Evolutionary conservation across 192 early-diverging fungal genomes (phyloP).

Genomic region (Coemansia sp.): DNA sequence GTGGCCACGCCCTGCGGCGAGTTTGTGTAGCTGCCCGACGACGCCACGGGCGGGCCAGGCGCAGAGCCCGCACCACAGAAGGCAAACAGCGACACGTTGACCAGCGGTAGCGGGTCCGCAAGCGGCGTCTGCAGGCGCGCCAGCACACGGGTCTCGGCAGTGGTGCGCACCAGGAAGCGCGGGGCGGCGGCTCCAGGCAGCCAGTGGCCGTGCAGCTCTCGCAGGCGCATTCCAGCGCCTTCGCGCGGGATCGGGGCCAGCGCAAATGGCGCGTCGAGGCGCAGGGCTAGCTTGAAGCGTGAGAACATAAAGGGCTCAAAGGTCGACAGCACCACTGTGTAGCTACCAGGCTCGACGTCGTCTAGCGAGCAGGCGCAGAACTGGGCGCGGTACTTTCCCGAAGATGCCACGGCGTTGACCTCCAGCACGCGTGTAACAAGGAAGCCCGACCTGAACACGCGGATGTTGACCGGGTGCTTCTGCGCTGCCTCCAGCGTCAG

Average conservation of each 20-base stretch:
- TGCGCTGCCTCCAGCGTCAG: conserved; percentile 71
- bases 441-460: conserved; percentile 70
- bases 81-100: conserved; percentile 71
- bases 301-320: conserved; percentile 71
- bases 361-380: conserved; percentile 73
- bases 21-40: conserved; percentile 53
- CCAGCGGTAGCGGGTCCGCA: conserved; percentile 63
- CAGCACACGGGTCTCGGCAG: conserved; percentile 60
- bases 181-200: conserved; percentile 62
- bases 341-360: conserved; percentile 63
- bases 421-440: conserved; percentile 64
- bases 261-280: conserved; percentile 55
- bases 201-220: conserved; percentile 56
- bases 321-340: conserved; percentile 78
- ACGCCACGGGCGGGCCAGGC: conserved; percentile 21
- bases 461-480: conserved; percentile 65
- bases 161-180: conserved; percentile 64
- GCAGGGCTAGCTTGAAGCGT: conserved; percentile 66
- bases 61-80: conserved; percentile 20
- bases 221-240: conserved; percentile 70
- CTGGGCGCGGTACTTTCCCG: conserved; percentile 73
- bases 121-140: conserved; percentile 69
- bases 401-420: conserved; percentile 65
- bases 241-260: conserved; percentile 66
- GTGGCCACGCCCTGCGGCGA: conserved; percentile 49